These are phyloP conservation scores for Fagopyrum esculentum DNA, from an alignment of 148 eudicot genomes.

Conservation along the genomic window DNA sequence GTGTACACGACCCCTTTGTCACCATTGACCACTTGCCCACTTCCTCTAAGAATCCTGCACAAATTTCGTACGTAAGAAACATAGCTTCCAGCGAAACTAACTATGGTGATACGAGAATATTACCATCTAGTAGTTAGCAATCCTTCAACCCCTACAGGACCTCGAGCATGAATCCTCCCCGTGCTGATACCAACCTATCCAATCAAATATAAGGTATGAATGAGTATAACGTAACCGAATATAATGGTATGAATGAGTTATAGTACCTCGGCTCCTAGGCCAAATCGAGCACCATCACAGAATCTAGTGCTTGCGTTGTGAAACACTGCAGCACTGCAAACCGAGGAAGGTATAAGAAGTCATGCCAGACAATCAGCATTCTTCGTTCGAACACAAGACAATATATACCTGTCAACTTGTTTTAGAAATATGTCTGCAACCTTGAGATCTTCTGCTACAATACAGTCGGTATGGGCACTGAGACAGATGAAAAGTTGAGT, in stretches of 20 bases:
- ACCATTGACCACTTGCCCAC: constrained; percentile 74
- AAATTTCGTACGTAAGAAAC: neutral
- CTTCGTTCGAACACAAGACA: too few relatives aligned
- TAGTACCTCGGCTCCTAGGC: constrained; percentile 90
- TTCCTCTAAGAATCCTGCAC: constrained; percentile 78
- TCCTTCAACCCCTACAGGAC: constrained; percentile 99
- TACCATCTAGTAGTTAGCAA: constrained; percentile 91
- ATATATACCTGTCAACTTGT: constrained; percentile 78
- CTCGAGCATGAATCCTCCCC: constrained; percentile 95
- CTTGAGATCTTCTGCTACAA: constrained; percentile 69
- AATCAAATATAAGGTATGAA: neutral
- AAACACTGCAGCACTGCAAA: constrained; percentile 89
- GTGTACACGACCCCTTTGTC: constrained; percentile 79
- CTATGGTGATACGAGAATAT: neutral
- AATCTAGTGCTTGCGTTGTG: constrained; percentile 97
- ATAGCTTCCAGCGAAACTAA: neutral
- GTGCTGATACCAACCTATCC: constrained; percentile 95
- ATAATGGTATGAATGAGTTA: neutral
- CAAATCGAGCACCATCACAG: constrained; percentile 93
- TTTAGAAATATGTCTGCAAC: constrained; percentile 63
- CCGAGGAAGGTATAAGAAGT: neutral
- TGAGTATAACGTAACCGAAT: too few relatives aligned
- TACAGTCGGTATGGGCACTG: constrained; percentile 93
- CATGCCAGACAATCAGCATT: too few relatives aligned
- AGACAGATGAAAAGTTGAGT: constrained; percentile 5